phyloP scores from a whole-genome alignment of 352 stramenopile genomes.

The Globisporangium paroecandrum region DNA sequence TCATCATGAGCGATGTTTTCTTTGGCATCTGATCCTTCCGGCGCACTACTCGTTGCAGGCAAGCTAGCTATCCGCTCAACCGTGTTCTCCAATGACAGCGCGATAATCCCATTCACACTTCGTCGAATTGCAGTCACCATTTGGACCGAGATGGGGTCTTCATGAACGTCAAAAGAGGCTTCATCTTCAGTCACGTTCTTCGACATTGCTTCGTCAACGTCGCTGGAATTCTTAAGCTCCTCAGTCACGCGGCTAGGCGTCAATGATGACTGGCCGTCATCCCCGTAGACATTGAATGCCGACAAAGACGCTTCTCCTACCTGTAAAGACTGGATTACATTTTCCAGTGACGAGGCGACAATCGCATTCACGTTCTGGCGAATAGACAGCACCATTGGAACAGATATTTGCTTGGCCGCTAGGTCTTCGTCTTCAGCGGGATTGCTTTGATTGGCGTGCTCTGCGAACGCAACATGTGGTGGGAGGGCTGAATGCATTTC shows the following conservation, averaged over 20 bases:
- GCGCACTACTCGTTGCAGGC: not conserved
- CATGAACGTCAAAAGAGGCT: not conserved
- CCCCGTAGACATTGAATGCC: not conserved
- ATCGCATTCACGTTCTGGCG: constrained; percentile 35
- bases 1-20: not conserved
- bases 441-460: not conserved
- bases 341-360: constrained; percentile 33
- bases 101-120: constrained; percentile 32
- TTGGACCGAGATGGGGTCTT: constrained; percentile 24
- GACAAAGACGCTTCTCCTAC: not conserved
- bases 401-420: constrained; percentile 8
- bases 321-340: constrained; percentile 26
- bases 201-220: not conserved
- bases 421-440: not conserved
- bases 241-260: no score
- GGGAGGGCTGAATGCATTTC: not conserved
- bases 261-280: not conserved
- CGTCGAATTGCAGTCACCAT: constrained; percentile 39
- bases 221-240: not conserved
- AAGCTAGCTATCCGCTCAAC: constrained; percentile 18
- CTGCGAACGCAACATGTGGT: not conserved
- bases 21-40: not conserved
- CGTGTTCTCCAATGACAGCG: constrained; percentile 30
- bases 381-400: constrained; percentile 33
- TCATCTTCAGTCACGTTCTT: not conserved